These are phyloP conservation scores for Sporormia fimetaria DNA, from an alignment of 495 filamentous ascomycete genomes.

Conservation along the genomic window DNA sequence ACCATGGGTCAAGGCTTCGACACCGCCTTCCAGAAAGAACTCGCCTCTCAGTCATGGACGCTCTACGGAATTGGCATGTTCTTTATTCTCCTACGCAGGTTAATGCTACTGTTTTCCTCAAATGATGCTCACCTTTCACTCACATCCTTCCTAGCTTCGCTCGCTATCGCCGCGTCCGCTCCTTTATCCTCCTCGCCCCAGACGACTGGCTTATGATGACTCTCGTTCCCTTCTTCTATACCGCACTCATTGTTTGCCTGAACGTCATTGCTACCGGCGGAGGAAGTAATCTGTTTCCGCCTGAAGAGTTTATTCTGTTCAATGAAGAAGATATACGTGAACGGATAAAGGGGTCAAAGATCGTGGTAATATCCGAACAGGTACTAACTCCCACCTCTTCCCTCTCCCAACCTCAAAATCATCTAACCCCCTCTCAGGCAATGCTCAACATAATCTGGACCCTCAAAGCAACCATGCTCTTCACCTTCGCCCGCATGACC, in stretches of 20 bases:
- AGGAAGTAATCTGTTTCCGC: slow-evolving; percentile 43
- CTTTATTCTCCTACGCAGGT: slow-evolving; percentile 21
- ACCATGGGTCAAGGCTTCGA: slow-evolving; percentile 20
- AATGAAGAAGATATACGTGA: slow-evolving; percentile 36
- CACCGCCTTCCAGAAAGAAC: slow-evolving; percentile 12
- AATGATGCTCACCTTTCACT: background rate
- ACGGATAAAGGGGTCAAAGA: slow-evolving; percentile 42
- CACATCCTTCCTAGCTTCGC: slow-evolving; percentile 33
- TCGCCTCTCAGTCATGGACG: slow-evolving; percentile 21
- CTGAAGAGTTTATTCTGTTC: slow-evolving; percentile 33
- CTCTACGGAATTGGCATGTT: slow-evolving; percentile 20
- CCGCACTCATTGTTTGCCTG: slow-evolving; percentile 41
- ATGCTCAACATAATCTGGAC: slow-evolving; percentile 43
- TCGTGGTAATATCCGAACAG: slow-evolving; percentile 46
- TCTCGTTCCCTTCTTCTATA: slow-evolving; percentile 35
- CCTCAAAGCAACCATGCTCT: slow-evolving; percentile 45
- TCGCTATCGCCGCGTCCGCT: slow-evolving; percentile 36
- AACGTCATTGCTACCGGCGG: slow-evolving; percentile 43
- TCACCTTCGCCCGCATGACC: slow-evolving; percentile 36
- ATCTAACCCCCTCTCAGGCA: slow-evolving; percentile 14
- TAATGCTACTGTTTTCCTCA: background rate
- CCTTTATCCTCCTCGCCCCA: slow-evolving; percentile 32
- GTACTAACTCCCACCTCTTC: slow-evolving; percentile 1
- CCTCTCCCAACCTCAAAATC: background rate
- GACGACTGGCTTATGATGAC: slow-evolving; percentile 47